Percentiles rank a stretch among this genome's conserved stretches.
Evolutionary conservation across 1,284 basidiomycete genomes (phyloP).

Genomic region (Ustilago cynodontis): DNA sequence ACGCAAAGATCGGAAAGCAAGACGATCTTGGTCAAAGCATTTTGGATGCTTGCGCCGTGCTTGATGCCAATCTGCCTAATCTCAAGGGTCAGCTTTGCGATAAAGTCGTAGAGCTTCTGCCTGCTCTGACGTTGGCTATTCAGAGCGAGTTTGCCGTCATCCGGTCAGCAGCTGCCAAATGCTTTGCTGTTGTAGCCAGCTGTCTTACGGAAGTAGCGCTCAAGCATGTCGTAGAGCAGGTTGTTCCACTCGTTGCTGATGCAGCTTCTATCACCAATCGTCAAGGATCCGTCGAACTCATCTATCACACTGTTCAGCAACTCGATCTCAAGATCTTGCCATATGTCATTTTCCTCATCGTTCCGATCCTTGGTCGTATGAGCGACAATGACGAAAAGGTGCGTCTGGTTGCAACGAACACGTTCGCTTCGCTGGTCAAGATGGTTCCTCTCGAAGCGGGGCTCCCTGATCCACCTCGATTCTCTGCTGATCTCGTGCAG

Average conservation of each 20-base stretch:
- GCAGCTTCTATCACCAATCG: constrained; percentile 81
- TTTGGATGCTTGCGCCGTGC: constrained; percentile 90
- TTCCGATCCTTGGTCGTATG: constrained; percentile 96
- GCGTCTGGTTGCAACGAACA: constrained; percentile 91
- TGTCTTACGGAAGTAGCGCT: constrained; percentile 87
- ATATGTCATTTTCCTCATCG: constrained; percentile 96
- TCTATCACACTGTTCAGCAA: constrained; percentile 90
- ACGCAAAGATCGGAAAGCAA: constrained; percentile 30
- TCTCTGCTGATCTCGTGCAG: constrained; percentile 89
- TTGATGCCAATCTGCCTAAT: constrained; percentile 83
- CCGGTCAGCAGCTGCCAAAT: constrained; percentile 85
- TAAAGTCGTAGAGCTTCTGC: constrained; percentile 80
- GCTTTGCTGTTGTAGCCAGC: constrained; percentile 87
- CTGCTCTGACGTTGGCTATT: constrained; percentile 80
- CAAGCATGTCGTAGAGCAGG: constrained; percentile 85
- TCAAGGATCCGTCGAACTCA: constrained; percentile 85
- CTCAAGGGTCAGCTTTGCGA: constrained; percentile 80
- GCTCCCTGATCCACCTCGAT: constrained; percentile 91
- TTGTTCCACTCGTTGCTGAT: constrained; percentile 89
- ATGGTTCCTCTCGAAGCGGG: constrained; percentile 98
- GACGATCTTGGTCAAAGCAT: constrained; percentile 82
- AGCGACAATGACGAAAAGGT: constrained; percentile 93
- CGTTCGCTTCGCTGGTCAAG: constrained; percentile 97
- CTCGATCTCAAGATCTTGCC: constrained; percentile 95
- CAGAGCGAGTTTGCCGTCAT: constrained; percentile 89